A percentile compares a stretch with the other conserved stretches of the same genome.
Evolutionary conservation across 768 basidiomycete genomes (phyloP).

Genomic region (Boletus rubescentipes): DNA sequence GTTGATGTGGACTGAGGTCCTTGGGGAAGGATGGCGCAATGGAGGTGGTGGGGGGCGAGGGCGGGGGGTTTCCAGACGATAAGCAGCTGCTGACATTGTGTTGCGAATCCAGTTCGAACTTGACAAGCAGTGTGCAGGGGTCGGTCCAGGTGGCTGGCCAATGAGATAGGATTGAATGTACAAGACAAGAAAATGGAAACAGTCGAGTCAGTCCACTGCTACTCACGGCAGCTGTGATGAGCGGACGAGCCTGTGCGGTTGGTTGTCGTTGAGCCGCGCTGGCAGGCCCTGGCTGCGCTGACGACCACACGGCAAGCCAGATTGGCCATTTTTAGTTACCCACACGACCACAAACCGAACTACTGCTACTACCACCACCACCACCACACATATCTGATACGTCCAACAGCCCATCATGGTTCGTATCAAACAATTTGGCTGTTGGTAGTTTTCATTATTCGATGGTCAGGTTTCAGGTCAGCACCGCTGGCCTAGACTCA

Average conservation of each 20-base stretch:
- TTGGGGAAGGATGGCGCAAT: slow-evolving; percentile 49
- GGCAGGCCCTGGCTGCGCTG: slow-evolving; percentile 30
- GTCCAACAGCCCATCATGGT: not conserved
- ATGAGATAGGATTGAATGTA: slow-evolving; percentile 14
- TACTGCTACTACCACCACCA: not conserved
- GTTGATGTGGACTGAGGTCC: slow-evolving; percentile 42
- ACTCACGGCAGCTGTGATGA: slow-evolving; percentile 12
- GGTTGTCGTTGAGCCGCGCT: slow-evolving; percentile 28
- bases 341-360: slow-evolving; percentile 14
- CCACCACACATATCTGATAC: not conserved
- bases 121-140: slow-evolving; percentile 5
- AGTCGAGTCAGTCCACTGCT: slow-evolving; percentile 5
- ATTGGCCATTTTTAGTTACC: slow-evolving; percentile 21
- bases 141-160: slow-evolving; percentile 10
- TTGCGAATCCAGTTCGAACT: slow-evolving; percentile 37
- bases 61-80: slow-evolving; percentile 64
- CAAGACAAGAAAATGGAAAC: slow-evolving; percentile 15
- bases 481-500: not conserved
- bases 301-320: slow-evolving; percentile 26
- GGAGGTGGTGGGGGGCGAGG: slow-evolving; percentile 59
- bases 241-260: slow-evolving; percentile 12
- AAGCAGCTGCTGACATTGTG: slow-evolving; percentile 59
- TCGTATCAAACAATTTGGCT: not conserved
- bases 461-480: not conserved
- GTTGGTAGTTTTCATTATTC: not conserved